Evolutionary conservation across 306 rosid genomes (phyloP).

Genomic region (Corylus avellana): DNA sequence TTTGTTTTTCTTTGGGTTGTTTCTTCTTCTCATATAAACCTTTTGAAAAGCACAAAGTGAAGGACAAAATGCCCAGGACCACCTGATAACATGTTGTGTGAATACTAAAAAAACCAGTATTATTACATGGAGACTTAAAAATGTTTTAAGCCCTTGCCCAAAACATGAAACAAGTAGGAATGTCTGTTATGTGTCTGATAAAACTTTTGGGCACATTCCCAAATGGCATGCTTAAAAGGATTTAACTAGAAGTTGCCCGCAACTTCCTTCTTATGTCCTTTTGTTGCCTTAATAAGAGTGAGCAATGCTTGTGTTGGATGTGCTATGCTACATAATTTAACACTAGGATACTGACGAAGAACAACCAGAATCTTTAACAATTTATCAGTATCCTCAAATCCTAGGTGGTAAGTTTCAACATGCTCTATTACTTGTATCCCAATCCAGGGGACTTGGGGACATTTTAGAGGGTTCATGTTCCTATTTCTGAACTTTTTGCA

Average conservation of each 20-base stretch:
- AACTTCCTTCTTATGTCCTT: not conserved
- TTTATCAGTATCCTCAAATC: not conserved
- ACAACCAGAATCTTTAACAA: not conserved
- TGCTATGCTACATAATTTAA: not conserved
- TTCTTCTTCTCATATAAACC: not conserved
- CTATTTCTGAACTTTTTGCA: not conserved
- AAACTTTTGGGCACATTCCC: not conserved
- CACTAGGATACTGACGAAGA: not conserved
- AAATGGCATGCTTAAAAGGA: not conserved
- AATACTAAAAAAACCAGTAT: not conserved
- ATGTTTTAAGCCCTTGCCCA: not conserved
- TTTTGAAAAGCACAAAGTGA: not conserved
- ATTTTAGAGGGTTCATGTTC: not conserved
- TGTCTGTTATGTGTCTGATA: not conserved
- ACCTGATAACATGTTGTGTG: not conserved
- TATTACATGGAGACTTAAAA: not conserved
- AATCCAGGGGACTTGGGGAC: not conserved
- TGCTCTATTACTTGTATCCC: not conserved
- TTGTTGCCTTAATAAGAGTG: not conserved
- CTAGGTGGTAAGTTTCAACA: not conserved
- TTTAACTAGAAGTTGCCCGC: not conserved
- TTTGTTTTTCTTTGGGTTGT: not conserved
- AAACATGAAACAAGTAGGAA: not conserved
- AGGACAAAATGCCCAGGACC: not conserved
- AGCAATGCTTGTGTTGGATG: slow-evolving; percentile 1